phyloP scores from a whole-genome alignment of 2,329 filamentous ascomycete genomes.

The Hirsutella rhossiliensis region DNA sequence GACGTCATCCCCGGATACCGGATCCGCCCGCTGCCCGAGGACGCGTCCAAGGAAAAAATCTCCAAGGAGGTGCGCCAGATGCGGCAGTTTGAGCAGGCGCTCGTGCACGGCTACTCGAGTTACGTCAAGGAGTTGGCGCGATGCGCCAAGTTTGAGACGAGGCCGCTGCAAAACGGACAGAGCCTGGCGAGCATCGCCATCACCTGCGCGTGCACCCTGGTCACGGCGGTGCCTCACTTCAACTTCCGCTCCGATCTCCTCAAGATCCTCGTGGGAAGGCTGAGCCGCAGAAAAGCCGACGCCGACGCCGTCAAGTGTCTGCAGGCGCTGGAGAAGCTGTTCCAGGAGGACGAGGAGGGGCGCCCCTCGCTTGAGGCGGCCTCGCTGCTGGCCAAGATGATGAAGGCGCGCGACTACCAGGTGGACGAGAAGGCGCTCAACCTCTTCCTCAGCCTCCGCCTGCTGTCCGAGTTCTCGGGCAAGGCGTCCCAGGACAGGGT shows the following conservation, averaged over 20 bases:
- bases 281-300: slow-evolving; percentile 62
- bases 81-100: slow-evolving; percentile 74
- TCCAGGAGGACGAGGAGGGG: slow-evolving; percentile 81
- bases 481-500: slow-evolving; percentile 72
- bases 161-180: slow-evolving; percentile 24
- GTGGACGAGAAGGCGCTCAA: slow-evolving; percentile 81
- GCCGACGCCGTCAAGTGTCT: slow-evolving; percentile 67
- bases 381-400: slow-evolving; percentile 80
- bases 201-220: slow-evolving; percentile 70
- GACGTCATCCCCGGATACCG: slow-evolving; percentile 94
- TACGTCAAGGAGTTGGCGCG: slow-evolving; percentile 68
- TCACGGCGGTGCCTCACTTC: slow-evolving; percentile 84
- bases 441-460: slow-evolving; percentile 77
- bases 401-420: slow-evolving; percentile 74
- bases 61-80: slow-evolving; percentile 84
- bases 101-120: slow-evolving; percentile 72
- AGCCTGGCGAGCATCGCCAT: slow-evolving; percentile 64
- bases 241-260: slow-evolving; percentile 86
- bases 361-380: slow-evolving; percentile 79
- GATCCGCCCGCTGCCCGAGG: slow-evolving; percentile 71
- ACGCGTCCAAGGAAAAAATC: slow-evolving; percentile 63
- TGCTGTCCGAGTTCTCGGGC: slow-evolving; percentile 76
- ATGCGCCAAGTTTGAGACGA: slow-evolving; percentile 47
- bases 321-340: slow-evolving; percentile 68
- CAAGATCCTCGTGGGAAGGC: slow-evolving; percentile 73